Evolutionary conservation across 805 yeast genomes (phyloP).

Genomic region (Torulaspora delbrueckii): DNA sequence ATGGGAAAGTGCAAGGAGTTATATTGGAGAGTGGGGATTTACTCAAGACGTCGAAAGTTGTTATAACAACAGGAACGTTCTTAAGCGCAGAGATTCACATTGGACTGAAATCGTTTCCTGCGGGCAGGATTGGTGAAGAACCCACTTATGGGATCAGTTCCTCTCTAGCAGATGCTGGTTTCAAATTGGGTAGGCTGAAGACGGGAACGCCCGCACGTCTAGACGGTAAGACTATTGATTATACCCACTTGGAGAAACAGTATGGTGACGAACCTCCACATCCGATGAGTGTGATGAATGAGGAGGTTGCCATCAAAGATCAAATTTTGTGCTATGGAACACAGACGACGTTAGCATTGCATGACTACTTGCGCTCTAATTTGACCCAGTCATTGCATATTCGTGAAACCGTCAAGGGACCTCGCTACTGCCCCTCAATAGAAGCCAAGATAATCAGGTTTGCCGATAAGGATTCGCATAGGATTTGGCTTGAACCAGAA

Average conservation of each 20-base stretch:
- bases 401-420: conserved; percentile 90
- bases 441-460: conserved; percentile 85
- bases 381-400: conserved; percentile 84
- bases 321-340: conserved; percentile 76
- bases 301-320: conserved; percentile 52
- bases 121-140: conserved; percentile 90
- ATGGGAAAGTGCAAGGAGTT: conserved; percentile 61
- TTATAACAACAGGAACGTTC: conserved; percentile 94
- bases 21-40: conserved; percentile 62
- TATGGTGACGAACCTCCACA: conserved; percentile 78
- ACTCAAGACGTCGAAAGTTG: conserved; percentile 59
- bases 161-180: conserved; percentile 72
- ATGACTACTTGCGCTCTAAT: conserved; percentile 61
- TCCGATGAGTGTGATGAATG: conserved; percentile 86
- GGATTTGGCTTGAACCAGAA: conserved; percentile 95
- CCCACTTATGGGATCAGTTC: conserved; percentile 86
- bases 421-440: conserved; percentile 94
- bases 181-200: conserved; percentile 80
- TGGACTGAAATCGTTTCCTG: conserved; percentile 73
- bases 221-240: conserved; percentile 66
- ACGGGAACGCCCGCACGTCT: conserved; percentile 97
- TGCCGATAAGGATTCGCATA: conserved; percentile 67
- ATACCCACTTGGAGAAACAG: conserved; percentile 56
- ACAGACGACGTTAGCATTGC: conserved; percentile 68
- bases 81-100: conserved; percentile 91